phyloP scores from a whole-genome alignment of 1,284 basidiomycete genomes.

The Boletus smithii region DNA sequence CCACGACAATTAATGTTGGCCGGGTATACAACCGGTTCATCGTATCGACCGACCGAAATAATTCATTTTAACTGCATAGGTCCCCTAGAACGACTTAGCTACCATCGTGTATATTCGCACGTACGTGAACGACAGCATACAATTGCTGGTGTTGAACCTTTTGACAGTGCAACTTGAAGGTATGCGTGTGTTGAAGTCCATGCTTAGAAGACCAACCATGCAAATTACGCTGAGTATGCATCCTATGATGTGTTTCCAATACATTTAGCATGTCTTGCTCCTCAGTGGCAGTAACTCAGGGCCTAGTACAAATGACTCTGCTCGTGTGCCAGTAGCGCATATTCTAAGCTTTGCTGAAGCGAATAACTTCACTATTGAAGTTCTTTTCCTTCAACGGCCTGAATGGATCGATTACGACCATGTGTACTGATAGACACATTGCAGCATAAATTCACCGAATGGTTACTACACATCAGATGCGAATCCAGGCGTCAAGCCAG shows the following conservation, averaged over 20 bases:
- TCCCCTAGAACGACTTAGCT: too few species aligned
- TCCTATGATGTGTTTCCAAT: conserved; percentile 17
- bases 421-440: conserved; percentile 9
- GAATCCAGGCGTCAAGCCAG: background rate
- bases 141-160: too few species aligned
- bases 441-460: conserved; percentile 18
- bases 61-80: too few species aligned
- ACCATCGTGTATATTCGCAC: too few species aligned
- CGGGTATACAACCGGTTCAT: conserved; percentile 33
- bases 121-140: too few species aligned
- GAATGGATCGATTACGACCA: conserved; percentile 53
- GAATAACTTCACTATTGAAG: conserved; percentile 40
- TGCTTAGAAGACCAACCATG: too few species aligned
- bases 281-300: background rate
- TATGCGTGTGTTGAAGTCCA: too few species aligned
- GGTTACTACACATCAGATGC: background rate
- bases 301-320: conserved; percentile 13
- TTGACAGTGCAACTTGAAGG: too few species aligned
- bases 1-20: conserved; percentile 49
- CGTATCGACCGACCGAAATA: background rate
- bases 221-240: too few species aligned
- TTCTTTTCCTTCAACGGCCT: conserved; percentile 35
- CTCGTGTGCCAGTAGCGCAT: conserved; percentile 44
- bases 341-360: conserved; percentile 40
- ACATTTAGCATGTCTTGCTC: background rate